Percentiles rank a stretch among this genome's conserved stretches.
Evolutionary conservation across 345 rosid genomes (phyloP).

Genomic region (Populus simonii): DNA sequence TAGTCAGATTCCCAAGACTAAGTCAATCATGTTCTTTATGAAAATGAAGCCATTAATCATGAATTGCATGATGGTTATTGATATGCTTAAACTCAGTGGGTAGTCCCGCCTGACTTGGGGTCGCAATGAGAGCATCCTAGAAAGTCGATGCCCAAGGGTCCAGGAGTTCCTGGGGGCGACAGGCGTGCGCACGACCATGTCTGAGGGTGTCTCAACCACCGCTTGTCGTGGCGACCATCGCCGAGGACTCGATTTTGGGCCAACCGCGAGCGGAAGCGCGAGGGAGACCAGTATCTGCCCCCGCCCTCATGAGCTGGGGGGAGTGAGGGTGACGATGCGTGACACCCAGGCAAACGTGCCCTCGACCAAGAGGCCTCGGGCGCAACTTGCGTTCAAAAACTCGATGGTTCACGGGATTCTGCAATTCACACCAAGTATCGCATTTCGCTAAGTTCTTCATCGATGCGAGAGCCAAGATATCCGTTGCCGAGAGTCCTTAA

Average conservation of each 20-base stretch:
- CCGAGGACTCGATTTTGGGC: not conserved
- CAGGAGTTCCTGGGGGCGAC: not conserved
- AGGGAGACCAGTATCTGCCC: not conserved
- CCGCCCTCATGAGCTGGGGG: not conserved
- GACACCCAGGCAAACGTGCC: conserved; percentile 23
- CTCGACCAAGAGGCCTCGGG: conserved; percentile 9
- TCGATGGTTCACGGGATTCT: not conserved
- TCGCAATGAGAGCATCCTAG: not conserved
- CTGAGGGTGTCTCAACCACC: not conserved
- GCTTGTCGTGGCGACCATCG: not conserved
- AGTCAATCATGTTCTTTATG: too few relatives aligned
- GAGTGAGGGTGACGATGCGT: conserved; percentile 1
- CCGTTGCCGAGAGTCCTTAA: too few relatives aligned
- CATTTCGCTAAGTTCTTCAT: too few relatives aligned
- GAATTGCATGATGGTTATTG: not conserved
- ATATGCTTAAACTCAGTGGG: conserved; percentile 4
- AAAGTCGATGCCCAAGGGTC: not conserved
- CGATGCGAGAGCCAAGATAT: too few relatives aligned
- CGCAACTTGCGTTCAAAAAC: conserved; percentile 17
- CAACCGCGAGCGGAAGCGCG: not conserved
- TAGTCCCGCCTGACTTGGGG: not conserved
- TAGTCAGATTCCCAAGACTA: too few relatives aligned
- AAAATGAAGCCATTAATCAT: too few relatives aligned
- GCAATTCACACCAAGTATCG: too few relatives aligned
- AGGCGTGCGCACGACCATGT: not conserved